Percentiles rank a stretch among this genome's conserved stretches.
phyloP scores from a whole-genome alignment of 2,329 filamentous ascomycete species.

The Scedosporium dehoogii region DNA sequence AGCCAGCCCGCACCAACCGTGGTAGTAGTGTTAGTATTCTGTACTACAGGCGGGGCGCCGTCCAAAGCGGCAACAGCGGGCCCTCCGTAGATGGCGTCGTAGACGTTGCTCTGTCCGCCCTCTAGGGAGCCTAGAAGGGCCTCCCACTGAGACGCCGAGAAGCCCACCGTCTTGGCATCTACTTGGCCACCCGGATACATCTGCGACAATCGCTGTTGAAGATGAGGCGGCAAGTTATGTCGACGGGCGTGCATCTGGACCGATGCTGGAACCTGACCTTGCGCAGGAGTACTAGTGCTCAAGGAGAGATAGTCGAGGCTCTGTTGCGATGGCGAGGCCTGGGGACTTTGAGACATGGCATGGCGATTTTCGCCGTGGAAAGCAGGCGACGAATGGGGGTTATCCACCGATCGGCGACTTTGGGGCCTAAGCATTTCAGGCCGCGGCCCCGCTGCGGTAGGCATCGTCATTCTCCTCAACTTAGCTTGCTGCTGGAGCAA shows the following conservation, averaged over 20 bases:
- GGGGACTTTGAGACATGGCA: conserved; percentile 32
- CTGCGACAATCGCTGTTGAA: conserved; percentile 14
- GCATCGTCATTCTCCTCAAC: conserved; percentile 46
- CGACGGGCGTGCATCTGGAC: conserved; percentile 11
- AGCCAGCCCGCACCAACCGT: conserved; percentile 34
- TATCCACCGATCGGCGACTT: conserved; percentile 38
- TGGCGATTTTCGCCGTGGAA: conserved; percentile 37
- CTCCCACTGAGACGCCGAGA: conserved; percentile 70
- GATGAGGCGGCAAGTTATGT: conserved; percentile 17
- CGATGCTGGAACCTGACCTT: conserved; percentile 4
- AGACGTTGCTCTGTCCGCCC: conserved; percentile 71
- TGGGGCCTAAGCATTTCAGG: conserved; percentile 29
- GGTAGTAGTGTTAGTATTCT: conserved; percentile 17
- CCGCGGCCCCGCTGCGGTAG: conserved; percentile 23
- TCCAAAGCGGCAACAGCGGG: conserved; percentile 34
- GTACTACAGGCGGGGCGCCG: conserved; percentile 31
- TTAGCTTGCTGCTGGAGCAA: conserved; percentile 46
- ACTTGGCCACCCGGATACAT: conserved; percentile 9
- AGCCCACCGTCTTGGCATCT: conserved; percentile 25
- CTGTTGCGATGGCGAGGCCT: conserved; percentile 21
- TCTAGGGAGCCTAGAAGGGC: conserved; percentile 71
- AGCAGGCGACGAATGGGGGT: conserved; percentile 15
- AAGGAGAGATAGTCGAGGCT: conserved; percentile 53
- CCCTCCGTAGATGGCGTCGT: conserved; percentile 70
- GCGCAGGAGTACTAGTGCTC: conserved; percentile 19